phyloP scores from a whole-genome alignment of 257 asterid species.

The Mitragyna speciosa region DNA sequence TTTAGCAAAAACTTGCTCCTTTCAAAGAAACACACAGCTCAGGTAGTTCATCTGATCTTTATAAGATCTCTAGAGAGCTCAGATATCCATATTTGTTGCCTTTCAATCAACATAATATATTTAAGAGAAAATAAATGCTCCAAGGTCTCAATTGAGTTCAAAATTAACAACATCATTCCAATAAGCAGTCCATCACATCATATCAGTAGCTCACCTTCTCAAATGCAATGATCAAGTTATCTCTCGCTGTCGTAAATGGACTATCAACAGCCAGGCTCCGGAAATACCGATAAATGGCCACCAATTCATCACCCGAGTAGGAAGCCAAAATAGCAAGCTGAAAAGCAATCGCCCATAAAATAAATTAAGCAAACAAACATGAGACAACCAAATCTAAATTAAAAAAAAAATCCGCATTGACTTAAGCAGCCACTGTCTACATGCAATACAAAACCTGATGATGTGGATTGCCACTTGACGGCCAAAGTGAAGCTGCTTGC shows the following conservation, averaged over 20 bases:
- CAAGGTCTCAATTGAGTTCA: neutral
- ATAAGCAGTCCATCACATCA: neutral
- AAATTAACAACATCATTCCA: neutral
- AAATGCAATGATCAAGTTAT: constrained; percentile 85
- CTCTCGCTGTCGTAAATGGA: constrained; percentile 86
- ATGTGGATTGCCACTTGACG: constrained; percentile 95
- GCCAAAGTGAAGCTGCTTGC: constrained; percentile 88
- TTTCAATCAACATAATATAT: neutral
- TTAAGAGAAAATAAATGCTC: neutral
- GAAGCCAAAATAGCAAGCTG: constrained; percentile 97
- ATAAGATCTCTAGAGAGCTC: neutral
- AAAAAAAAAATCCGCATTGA: too few species aligned
- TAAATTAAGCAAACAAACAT: neutral
- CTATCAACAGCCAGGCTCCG: constrained; percentile 86
- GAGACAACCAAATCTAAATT: constrained; percentile 8
- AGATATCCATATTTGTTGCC: neutral
- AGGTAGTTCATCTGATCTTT: neutral
- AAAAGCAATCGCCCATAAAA: constrained; percentile 16
- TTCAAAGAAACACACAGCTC: neutral
- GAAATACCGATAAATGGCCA: constrained; percentile 80
- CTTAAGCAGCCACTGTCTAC: neutral
- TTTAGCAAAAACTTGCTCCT: neutral
- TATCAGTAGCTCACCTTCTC: constrained; percentile 70
- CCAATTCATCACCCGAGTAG: constrained; percentile 79
- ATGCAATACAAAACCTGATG: constrained; percentile 61